Evolutionary conservation across 129 eudicot species (phyloP).

Genomic region (Tagetes patula): DNA sequence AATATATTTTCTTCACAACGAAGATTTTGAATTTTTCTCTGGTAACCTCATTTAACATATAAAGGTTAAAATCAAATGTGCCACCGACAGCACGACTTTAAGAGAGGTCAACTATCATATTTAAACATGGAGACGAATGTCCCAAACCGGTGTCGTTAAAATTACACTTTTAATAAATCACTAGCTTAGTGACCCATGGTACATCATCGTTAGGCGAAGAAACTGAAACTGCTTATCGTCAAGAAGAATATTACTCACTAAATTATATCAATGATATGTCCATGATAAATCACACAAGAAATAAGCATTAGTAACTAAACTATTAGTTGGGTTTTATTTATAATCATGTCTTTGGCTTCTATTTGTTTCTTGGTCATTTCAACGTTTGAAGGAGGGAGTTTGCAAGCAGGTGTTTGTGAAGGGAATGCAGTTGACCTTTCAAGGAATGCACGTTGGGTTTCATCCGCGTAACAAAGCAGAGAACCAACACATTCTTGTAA

Average conservation of each 20-base stretch:
- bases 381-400: slow-evolving; percentile 37
- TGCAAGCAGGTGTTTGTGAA: slow-evolving; percentile 61
- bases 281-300: slow-evolving; percentile 21
- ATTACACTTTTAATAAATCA: no score
- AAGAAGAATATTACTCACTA: slow-evolving; percentile 6
- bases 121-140: no score
- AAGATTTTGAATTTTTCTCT: background rate
- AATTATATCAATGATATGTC: slow-evolving; percentile 14
- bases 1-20: background rate
- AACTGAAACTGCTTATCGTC: slow-evolving; percentile 6
- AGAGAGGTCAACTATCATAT: background rate
- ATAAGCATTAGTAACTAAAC: slow-evolving; percentile 5
- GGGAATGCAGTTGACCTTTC: slow-evolving; percentile 51
- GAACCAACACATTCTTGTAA: slow-evolving; percentile 55
- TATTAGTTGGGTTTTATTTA: slow-evolving; percentile 27
- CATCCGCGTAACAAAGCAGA: slow-evolving; percentile 69
- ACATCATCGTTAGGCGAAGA: background rate
- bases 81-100: background rate
- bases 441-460: slow-evolving; percentile 46
- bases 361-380: slow-evolving; percentile 30
- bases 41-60: background rate
- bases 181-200: no score
- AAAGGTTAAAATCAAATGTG: background rate
- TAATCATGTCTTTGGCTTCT: slow-evolving; percentile 31
- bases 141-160: no score